phyloP scores from a whole-genome alignment of 2,329 filamentous ascomycete species.

The Neospermospora avenae region DNA sequence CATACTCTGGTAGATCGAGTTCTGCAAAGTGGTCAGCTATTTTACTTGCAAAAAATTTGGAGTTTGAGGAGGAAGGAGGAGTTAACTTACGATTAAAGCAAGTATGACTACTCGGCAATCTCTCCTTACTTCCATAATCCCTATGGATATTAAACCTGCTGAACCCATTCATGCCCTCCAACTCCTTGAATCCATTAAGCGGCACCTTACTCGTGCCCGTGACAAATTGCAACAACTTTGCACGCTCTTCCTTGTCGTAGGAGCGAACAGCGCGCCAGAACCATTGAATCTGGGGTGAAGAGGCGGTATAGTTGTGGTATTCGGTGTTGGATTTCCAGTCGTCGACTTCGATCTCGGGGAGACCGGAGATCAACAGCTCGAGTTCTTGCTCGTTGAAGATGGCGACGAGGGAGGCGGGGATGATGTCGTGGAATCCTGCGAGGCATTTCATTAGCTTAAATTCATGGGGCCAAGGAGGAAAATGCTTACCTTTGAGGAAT shows the following conservation, averaged over 20 bases:
- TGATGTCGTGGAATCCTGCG: conserved; percentile 93
- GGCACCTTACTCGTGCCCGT: conserved; percentile 98
- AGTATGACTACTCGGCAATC: conserved; percentile 92
- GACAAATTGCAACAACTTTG: conserved; percentile 95
- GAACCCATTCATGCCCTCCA: conserved; percentile 98
- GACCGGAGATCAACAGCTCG: conserved; percentile 90
- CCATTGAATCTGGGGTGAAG: conserved; percentile 97
- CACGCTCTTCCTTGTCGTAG: conserved; percentile 97
- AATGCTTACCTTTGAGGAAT: conserved; percentile 72
- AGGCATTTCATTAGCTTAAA: no score
- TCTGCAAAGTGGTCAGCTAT: conserved; percentile 51
- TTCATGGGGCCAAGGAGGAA: no score
- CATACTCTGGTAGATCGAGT: conserved; percentile 96
- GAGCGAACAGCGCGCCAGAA: conserved; percentile 98
- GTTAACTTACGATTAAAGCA: conserved; percentile 97
- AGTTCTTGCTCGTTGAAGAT: conserved; percentile 99
- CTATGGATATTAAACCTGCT: conserved; percentile 98
- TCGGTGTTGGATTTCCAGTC: conserved; percentile 99
- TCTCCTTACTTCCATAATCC: conserved; percentile 94
- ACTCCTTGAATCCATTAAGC: conserved; percentile 96
- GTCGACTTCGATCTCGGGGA: conserved; percentile 95
- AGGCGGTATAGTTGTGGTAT: conserved; percentile 94
- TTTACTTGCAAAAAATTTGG: conserved; percentile 8
- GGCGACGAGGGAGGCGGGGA: conserved; percentile 86
- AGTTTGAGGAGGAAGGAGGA: no score